Evolutionary conservation across 148 eudicot genomes (phyloP).

Genomic region (Amaranthus hypochondriacus): DNA sequence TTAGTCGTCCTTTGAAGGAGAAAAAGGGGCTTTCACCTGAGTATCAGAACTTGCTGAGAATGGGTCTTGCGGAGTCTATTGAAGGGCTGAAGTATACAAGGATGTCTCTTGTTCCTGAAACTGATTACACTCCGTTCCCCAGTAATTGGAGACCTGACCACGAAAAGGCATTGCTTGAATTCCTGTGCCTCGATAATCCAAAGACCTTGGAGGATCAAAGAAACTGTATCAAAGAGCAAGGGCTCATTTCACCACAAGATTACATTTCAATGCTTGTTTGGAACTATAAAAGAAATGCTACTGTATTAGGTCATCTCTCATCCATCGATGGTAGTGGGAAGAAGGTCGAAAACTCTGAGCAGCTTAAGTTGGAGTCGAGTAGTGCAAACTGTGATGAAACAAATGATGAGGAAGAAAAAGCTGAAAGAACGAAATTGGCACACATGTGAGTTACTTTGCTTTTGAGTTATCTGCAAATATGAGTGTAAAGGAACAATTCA

Average conservation of each 20-base stretch:
- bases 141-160: slow-evolving; percentile 81
- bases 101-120: slow-evolving; percentile 89
- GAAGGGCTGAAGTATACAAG: slow-evolving; percentile 84
- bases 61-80: slow-evolving; percentile 87
- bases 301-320: slow-evolving; percentile 31
- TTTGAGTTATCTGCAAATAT: neutral
- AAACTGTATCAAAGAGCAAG: slow-evolving; percentile 58
- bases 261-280: slow-evolving; percentile 87
- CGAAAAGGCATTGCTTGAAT: slow-evolving; percentile 73
- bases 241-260: slow-evolving; percentile 86
- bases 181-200: slow-evolving; percentile 58
- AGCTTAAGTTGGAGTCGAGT: slow-evolving; percentile 29
- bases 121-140: slow-evolving; percentile 80
- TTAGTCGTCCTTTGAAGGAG: slow-evolving; percentile 88
- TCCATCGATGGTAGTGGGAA: slow-evolving; percentile 7
- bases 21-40: slow-evolving; percentile 87
- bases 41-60: slow-evolving; percentile 74
- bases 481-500: too few species aligned
- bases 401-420: slow-evolving; percentile 36
- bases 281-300: slow-evolving; percentile 81
- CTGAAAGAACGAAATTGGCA: slow-evolving; percentile 29
- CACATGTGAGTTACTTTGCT: slow-evolving; percentile 34
- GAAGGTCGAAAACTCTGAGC: slow-evolving; percentile 22
- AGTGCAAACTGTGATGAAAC: slow-evolving; percentile 24
- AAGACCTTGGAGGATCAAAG: slow-evolving; percentile 65